Evolutionary conservation across 1,284 basidiomycete species (phyloP).

Genomic region (Trichosporon asahii): DNA sequence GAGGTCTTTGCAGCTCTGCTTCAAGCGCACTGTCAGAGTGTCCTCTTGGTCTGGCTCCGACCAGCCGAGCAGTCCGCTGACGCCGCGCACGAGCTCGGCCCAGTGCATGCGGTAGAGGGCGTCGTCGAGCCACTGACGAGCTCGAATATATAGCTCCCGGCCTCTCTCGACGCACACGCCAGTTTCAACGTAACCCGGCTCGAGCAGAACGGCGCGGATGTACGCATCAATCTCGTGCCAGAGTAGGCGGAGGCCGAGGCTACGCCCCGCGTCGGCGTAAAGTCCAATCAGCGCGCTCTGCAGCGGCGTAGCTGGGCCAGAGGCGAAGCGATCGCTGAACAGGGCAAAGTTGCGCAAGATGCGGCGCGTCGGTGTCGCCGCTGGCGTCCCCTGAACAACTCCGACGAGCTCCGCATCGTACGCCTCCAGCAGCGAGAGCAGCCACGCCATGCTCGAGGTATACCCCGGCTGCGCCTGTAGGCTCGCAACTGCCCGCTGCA

Average conservation of each 20-base stretch:
- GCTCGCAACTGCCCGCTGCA: neutral
- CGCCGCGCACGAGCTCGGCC: constrained; percentile 10
- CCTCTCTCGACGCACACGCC: neutral
- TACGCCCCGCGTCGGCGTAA: constrained; percentile 12
- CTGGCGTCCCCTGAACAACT: neutral
- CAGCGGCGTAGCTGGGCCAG: constrained; percentile 9
- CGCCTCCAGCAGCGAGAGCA: constrained; percentile 16
- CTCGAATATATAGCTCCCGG: constrained; percentile 1
- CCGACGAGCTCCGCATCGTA: constrained; percentile 15
- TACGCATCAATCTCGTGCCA: constrained; percentile 13
- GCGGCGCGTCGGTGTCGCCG: constrained; percentile 6
- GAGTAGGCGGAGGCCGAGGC: neutral
- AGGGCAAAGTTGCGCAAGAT: constrained; percentile 17
- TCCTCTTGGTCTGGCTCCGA: neutral
- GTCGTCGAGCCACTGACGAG: constrained; percentile 9
- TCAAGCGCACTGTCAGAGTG: neutral
- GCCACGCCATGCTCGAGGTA: constrained; percentile 16
- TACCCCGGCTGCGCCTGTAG: constrained; percentile 18
- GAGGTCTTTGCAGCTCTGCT: neutral
- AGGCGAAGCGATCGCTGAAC: constrained; percentile 18
- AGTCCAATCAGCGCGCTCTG: constrained; percentile 13
- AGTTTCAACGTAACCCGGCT: constrained; percentile 11
- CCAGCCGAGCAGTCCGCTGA: neutral
- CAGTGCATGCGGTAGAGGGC: constrained; percentile 18
- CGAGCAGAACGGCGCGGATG: constrained; percentile 12